Conservation (phyloP, 768 basidiomycete genomes). For the Trametes cinnabarina region DNA sequence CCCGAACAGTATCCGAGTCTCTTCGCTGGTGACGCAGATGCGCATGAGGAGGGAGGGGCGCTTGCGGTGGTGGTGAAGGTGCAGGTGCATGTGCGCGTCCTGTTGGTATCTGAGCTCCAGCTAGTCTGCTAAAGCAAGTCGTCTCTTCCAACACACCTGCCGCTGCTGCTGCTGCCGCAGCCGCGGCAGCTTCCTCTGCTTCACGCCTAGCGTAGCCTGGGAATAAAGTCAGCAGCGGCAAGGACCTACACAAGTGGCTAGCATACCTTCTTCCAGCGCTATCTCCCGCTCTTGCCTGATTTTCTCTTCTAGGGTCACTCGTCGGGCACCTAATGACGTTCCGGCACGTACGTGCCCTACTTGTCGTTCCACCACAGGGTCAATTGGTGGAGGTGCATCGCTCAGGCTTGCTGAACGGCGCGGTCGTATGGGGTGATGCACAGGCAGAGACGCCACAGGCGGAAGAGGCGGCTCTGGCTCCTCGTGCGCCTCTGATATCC, state of each 20-base stretch:
- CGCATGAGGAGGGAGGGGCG: constrained; percentile 32
- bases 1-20: constrained; percentile 72
- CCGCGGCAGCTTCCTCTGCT: constrained; percentile 34
- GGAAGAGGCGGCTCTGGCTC: constrained; percentile 20
- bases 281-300: constrained; percentile 33
- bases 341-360: constrained; percentile 37
- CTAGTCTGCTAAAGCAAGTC: neutral
- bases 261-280: constrained; percentile 42
- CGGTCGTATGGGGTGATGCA: constrained; percentile 46
- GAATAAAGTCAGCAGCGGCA: neutral
- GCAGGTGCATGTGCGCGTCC: constrained; percentile 27
- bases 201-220: constrained; percentile 28
- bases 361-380: constrained; percentile 4
- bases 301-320: constrained; percentile 48
- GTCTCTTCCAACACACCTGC: constrained; percentile 9
- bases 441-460: constrained; percentile 21
- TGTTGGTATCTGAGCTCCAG: constrained; percentile 10
- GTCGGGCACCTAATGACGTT: constrained; percentile 42
- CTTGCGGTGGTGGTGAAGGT: constrained; percentile 52
- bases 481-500: constrained; percentile 18
- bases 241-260: neutral
- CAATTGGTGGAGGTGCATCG: constrained; percentile 36
- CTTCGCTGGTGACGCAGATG: constrained; percentile 56
- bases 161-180: constrained; percentile 25
- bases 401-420: constrained; percentile 78